These are phyloP conservation scores for Ilex paraguariensis DNA, from an alignment of 305 asterid genomes.

Conservation along the genomic window DNA sequence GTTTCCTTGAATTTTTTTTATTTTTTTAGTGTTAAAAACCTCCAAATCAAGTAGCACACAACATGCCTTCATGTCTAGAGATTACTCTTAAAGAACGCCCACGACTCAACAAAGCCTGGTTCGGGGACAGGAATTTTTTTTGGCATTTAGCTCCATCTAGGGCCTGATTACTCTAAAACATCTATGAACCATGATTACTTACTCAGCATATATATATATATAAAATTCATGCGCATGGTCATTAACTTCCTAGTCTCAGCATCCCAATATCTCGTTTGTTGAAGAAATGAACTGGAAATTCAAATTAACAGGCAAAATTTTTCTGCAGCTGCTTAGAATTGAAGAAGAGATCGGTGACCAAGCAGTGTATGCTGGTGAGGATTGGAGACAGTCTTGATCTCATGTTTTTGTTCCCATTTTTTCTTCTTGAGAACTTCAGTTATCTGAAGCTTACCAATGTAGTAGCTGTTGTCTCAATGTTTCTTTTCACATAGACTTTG, in stretches of 20 bases:
- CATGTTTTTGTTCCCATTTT: not conserved
- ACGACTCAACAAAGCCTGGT: not conserved
- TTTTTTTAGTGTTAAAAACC: no score
- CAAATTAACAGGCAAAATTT: constrained; percentile 9
- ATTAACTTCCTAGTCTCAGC: not conserved
- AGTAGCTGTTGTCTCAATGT: no score
- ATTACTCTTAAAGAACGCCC: not conserved
- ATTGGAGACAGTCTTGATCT: constrained; percentile 62
- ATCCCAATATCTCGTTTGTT: not conserved
- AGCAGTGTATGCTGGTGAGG: constrained; percentile 70
- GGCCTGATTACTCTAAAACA: not conserved
- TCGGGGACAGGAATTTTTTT: not conserved
- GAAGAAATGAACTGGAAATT: not conserved
- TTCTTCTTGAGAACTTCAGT: no score
- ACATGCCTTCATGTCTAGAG: no score
- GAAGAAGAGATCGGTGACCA: constrained; percentile 92
- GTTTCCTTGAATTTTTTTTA: no score
- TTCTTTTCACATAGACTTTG: no score
- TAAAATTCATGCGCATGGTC: no score
- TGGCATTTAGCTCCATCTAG: no score
- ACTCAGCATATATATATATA: no score
- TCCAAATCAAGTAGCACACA: no score
- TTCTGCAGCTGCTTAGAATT: constrained; percentile 75
- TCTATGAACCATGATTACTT: not conserved
- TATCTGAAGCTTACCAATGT: no score